These are phyloP conservation scores for Breynia disticha DNA, from an alignment of 441 rosid genomes.

Conservation along the genomic window DNA sequence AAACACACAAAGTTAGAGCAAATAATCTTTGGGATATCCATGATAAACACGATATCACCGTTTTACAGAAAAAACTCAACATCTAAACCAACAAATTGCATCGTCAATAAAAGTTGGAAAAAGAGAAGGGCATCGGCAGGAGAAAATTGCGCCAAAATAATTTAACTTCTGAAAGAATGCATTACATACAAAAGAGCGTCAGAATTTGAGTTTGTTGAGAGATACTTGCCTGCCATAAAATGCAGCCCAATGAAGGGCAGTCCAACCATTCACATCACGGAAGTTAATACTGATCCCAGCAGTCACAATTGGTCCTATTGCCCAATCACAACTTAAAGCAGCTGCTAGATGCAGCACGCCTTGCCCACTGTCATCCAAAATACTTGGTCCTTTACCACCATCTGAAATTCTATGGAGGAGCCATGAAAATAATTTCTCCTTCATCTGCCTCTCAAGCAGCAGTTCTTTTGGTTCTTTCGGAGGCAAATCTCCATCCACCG, in stretches of 20 bases:
- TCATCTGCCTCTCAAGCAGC: constrained; percentile 39
- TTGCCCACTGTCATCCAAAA: constrained; percentile 70
- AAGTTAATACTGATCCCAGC: constrained; percentile 83
- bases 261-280: constrained; percentile 93
- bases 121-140: no score
- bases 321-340: constrained; percentile 90
- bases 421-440: constrained; percentile 61
- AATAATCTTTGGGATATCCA: neutral
- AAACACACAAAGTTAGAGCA: constrained; percentile 1
- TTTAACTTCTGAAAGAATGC: neutral
- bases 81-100: neutral
- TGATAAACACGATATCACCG: neutral
- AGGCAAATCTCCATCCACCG: constrained; percentile 22
- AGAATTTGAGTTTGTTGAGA: neutral
- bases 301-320: constrained; percentile 51
- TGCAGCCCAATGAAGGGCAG: constrained; percentile 99
- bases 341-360: constrained; percentile 82
- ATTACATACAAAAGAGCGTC: neutral
- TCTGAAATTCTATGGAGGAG: constrained; percentile 58
- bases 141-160: neutral
- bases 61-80: neutral
- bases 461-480: constrained; percentile 28
- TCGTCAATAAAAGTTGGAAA: no score
- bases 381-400: constrained; percentile 71
- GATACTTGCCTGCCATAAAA: constrained; percentile 60